Conservation (phyloP, 768 basidiomycete genomes). For the Termitomyces titanicus region DNA sequence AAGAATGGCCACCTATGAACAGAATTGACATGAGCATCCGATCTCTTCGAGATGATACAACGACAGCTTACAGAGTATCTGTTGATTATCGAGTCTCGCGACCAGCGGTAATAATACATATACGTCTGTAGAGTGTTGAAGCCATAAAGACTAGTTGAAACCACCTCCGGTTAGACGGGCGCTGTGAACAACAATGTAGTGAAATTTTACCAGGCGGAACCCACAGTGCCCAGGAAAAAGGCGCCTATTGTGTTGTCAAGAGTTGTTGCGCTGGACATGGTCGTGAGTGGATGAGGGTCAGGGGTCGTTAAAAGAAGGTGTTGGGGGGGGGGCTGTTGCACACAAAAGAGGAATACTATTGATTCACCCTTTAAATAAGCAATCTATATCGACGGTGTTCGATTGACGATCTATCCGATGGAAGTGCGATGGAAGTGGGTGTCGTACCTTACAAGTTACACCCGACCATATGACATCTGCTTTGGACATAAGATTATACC, state of each 20-base stretch:
- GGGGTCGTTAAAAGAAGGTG: neutral
- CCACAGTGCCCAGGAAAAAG: slow-evolving; percentile 30
- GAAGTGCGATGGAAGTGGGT: neutral
- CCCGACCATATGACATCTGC: no score
- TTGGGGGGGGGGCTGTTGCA: neutral
- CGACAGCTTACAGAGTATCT: slow-evolving; percentile 28
- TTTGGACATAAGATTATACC: no score
- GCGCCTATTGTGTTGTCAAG: slow-evolving; percentile 39
- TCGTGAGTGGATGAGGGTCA: neutral
- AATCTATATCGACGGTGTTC: neutral
- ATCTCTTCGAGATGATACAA: neutral
- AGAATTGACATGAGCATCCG: neutral
- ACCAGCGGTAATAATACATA: slow-evolving; percentile 37
- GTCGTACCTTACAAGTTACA: slow-evolving; percentile 7
- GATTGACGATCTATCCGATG: slow-evolving; percentile 6
- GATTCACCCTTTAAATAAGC: neutral
- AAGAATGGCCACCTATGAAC: slow-evolving; percentile 27
- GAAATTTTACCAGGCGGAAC: slow-evolving; percentile 29
- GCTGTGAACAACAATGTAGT: neutral
- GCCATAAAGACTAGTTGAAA: slow-evolving; percentile 31
- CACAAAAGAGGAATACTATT: slow-evolving; percentile 2
- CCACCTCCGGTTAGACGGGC: neutral
- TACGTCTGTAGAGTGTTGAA: slow-evolving; percentile 35
- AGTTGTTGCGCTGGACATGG: slow-evolving; percentile 26
- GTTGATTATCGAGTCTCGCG: slow-evolving; percentile 31